Conservation (phyloP, 495 filamentous ascomycete species). For the Aspergillus olivimuriae region DNA sequence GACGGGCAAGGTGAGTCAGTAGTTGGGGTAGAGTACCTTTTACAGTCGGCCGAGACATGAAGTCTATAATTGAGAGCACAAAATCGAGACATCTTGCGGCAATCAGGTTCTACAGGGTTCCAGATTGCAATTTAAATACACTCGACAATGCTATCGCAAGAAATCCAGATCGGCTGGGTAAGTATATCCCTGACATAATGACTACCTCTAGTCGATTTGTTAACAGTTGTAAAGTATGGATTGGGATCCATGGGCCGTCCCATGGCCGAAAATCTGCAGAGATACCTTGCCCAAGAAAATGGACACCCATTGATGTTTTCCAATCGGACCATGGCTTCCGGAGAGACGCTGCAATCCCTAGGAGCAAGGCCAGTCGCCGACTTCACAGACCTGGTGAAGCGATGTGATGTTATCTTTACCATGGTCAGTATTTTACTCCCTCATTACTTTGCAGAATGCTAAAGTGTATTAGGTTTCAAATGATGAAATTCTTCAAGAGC, state of each 20-base stretch:
- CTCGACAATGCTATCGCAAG: too few relatives aligned
- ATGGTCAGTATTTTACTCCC: conserved; percentile 12
- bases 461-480: conserved; percentile 5
- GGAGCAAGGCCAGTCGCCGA: conserved; percentile 20
- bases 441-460: conserved; percentile 7
- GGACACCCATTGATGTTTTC: conserved; percentile 19
- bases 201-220: too few relatives aligned
- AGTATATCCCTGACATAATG: too few relatives aligned
- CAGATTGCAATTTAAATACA: too few relatives aligned
- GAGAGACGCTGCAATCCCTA: conserved; percentile 17
- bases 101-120: too few relatives aligned
- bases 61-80: too few relatives aligned
- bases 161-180: too few relatives aligned
- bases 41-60: too few relatives aligned
- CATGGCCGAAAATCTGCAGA: conserved; percentile 35
- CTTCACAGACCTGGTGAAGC: conserved; percentile 18
- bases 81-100: too few relatives aligned
- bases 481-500: conserved; percentile 8
- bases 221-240: conserved; percentile 22
- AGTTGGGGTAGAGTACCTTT: too few relatives aligned
- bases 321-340: conserved; percentile 27
- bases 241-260: conserved; percentile 33
- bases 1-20: too few relatives aligned
- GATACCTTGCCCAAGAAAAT: conserved; percentile 12
- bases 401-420: conserved; percentile 28